Percentiles rank a stretch among this genome's conserved stretches.
Evolutionary conservation across 2,329 filamentous ascomycete species (phyloP).

Genomic region (Fusarium musae): DNA sequence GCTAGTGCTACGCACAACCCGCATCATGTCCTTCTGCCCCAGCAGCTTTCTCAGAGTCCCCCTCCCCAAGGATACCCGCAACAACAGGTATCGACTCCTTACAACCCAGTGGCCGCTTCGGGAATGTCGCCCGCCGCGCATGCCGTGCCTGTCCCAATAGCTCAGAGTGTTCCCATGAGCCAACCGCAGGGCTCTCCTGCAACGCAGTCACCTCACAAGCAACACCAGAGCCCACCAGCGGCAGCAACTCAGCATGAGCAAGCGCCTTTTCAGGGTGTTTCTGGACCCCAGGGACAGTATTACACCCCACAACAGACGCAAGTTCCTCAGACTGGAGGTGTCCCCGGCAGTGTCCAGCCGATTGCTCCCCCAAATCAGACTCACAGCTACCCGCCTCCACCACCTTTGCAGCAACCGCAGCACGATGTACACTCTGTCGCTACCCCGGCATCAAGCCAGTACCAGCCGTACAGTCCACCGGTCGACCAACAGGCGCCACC

Average conservation of each 20-base stretch:
- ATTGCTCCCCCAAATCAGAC: background rate
- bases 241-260: background rate
- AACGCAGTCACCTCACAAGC: background rate
- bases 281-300: background rate
- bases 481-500: background rate
- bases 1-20: background rate
- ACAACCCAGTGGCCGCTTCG: background rate
- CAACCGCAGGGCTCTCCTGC: background rate
- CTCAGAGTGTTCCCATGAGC: background rate
- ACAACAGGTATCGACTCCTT: background rate
- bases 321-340: background rate
- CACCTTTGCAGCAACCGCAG: background rate
- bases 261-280: background rate
- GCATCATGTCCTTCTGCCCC: background rate
- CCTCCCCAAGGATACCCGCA: background rate
- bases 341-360: background rate
- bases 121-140: background rate
- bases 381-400: background rate
- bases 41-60: background rate
- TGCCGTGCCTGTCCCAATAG: rapidly evolving
- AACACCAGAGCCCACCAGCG: background rate
- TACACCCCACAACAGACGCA: background rate
- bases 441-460: background rate
- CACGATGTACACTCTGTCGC: background rate
- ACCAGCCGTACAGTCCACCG: background rate